Conservation (phyloP, 202 grass and related monocot species). For the Tripidium arundinaceum region DNA sequence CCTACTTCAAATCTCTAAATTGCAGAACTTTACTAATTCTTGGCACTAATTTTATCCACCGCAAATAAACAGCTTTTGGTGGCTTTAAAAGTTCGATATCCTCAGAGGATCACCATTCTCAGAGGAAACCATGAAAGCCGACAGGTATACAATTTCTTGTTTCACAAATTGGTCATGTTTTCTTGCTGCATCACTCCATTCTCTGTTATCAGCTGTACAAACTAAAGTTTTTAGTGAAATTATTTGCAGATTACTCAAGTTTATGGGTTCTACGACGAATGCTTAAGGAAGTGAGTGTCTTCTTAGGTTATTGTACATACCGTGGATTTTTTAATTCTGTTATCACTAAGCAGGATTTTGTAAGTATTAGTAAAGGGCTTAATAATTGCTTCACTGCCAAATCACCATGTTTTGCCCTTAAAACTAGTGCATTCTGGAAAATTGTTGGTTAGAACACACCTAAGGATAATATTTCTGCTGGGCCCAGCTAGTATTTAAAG, state of each 20-base stretch:
- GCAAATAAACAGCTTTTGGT: conserved; percentile 70
- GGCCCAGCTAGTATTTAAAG: not conserved
- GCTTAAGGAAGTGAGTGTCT: conserved; percentile 88
- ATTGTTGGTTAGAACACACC: not conserved
- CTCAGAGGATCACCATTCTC: conserved; percentile 95
- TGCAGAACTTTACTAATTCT: not conserved
- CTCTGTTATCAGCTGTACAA: not conserved
- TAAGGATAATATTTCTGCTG: not conserved
- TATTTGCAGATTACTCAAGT: conserved; percentile 92
- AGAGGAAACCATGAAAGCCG: conserved; percentile 97
- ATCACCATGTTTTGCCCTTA: not conserved
- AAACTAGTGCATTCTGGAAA: not conserved
- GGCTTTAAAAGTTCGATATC: conserved; percentile 94
- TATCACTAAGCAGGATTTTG: not conserved
- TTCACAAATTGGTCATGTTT: not conserved
- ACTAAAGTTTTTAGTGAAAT: not conserved
- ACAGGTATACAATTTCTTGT: conserved; percentile 45
- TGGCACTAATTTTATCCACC: conserved; percentile 26
- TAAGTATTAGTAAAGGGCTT: not conserved
- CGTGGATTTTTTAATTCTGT: not conserved
- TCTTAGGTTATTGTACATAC: conserved; percentile 20
- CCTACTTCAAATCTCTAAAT: not conserved
- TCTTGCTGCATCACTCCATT: not conserved
- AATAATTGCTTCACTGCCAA: not conserved
- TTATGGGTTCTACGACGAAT: conserved; percentile 99